These are phyloP conservation scores for Lepiota venenata DNA, from an alignment of 768 basidiomycete genomes.

Conservation along the genomic window DNA sequence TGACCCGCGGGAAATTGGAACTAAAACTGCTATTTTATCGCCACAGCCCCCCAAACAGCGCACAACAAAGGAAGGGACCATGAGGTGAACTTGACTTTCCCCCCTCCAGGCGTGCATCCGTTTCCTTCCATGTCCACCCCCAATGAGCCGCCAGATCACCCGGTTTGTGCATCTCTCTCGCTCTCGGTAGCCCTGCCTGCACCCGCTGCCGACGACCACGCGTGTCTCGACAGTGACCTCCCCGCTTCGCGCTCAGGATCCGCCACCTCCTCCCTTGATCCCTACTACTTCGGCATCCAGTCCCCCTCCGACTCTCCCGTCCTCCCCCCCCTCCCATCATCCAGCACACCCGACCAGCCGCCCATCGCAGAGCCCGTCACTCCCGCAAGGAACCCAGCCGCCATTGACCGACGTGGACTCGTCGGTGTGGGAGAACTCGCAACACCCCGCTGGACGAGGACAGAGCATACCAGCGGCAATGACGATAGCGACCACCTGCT, in stretches of 20 bases:
- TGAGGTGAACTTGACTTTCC: too few relatives aligned
- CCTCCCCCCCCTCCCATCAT: slow-evolving; percentile 43
- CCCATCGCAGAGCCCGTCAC: slow-evolving; percentile 54
- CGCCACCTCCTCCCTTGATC: slow-evolving; percentile 79
- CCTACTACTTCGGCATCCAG: slow-evolving; percentile 79
- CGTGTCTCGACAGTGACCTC: slow-evolving; percentile 42
- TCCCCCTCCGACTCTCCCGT: slow-evolving; percentile 68
- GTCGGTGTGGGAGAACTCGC: slow-evolving; percentile 95
- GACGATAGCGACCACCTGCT: slow-evolving; percentile 14
- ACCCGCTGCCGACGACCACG: slow-evolving; percentile 28
- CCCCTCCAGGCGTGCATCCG: too few relatives aligned
- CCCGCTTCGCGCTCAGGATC: slow-evolving; percentile 65
- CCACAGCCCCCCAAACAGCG: slow-evolving; percentile 29
- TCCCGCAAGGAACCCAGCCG: slow-evolving; percentile 71
- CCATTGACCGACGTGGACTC: slow-evolving; percentile 82
- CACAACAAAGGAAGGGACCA: slow-evolving; percentile 35
- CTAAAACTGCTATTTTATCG: slow-evolving; percentile 12
- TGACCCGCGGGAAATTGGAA: slow-evolving; percentile 8
- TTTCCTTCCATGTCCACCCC: slow-evolving; percentile 16
- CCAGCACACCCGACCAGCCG: slow-evolving; percentile 63
- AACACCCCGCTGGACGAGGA: slow-evolving; percentile 89
- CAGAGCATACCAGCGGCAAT: slow-evolving; percentile 25
- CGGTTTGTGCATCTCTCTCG: too few relatives aligned
- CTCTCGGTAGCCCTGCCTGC: background rate
- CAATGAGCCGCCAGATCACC: slow-evolving; percentile 11